Conservation (phyloP, 805 yeast genomes). For the Ogataea ramenticola region DNA sequence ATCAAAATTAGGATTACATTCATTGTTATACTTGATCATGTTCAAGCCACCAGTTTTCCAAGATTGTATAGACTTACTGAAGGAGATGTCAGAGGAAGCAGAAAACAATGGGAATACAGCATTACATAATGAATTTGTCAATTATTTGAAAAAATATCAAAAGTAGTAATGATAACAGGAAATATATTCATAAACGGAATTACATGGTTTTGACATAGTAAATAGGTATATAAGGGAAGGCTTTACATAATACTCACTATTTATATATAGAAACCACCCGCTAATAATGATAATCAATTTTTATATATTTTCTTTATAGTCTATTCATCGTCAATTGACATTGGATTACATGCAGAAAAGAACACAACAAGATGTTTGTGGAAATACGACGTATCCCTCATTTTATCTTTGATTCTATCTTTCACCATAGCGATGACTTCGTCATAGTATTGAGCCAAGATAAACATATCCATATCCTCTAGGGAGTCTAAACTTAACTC, state of each 20-base stretch:
- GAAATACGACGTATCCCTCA: background rate
- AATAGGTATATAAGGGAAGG: too few species aligned
- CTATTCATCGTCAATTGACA: background rate
- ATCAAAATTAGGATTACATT: constrained; percentile 70
- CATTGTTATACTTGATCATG: constrained; percentile 78
- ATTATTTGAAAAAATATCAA: constrained; percentile 40
- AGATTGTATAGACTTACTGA: constrained; percentile 41
- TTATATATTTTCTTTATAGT: too few species aligned
- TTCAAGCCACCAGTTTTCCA: constrained; percentile 79
- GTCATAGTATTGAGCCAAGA: too few species aligned
- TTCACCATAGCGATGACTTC: too few species aligned
- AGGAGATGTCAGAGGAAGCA: constrained; percentile 35
- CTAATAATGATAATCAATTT: too few species aligned
- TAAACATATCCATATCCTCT: too few species aligned
- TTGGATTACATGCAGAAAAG: constrained; percentile 8
- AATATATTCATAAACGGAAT: too few species aligned
- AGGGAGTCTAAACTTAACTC: background rate
- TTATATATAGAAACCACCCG: too few species aligned
- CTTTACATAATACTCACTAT: too few species aligned
- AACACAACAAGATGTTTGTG: constrained; percentile 10
- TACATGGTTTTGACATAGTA: too few species aligned
- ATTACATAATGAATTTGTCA: constrained; percentile 37
- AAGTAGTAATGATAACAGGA: too few species aligned
- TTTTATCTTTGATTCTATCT: background rate
- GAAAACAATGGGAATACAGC: constrained; percentile 34